Evolutionary conservation across 2,329 filamentous ascomycete species (phyloP), one percentile per base, ranked within the genome.

Genomic region (Alternaria hordeiaustralica): DNA sequence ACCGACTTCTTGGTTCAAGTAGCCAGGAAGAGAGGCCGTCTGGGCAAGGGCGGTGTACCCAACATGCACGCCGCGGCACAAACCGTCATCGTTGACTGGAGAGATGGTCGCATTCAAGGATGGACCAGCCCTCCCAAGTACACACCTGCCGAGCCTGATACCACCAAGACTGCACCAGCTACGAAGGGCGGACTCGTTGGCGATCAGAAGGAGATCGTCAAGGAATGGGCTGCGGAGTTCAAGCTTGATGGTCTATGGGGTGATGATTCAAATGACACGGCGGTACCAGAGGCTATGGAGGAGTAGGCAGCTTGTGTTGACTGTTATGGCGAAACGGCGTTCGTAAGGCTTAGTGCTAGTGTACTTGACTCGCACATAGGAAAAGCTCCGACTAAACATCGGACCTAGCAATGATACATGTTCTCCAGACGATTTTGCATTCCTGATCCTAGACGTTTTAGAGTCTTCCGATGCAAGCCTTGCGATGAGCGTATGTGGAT

Each of bases 1-100:
- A 96, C 90, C 15, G 93, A 97, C 79, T 98, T 98, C 83, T 83
- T 99, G 36, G 89, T 98, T 58, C 95, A 99, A 79, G 95, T 99
- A 12, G 96, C 96, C 6, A 88, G 96, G 74, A 97, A 97, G 85
- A 88, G 96, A 64, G 96, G 96, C 57, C 87, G 96, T 61, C 85
- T 99, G 15, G 93, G 95, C 55, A 91, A 92, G 71, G 94, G 95
- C 20, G 96, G 96, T 66, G 87, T 98, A 15, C 96, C 96, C 46
- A 99, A 98, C 80, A 81, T 98, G 63, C 86, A 89, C 70, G 90
- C 92, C 58, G 95, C 96, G 8, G 96, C 95, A 67, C 95, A 96
- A 87, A 91, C 93, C 1, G 94, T 99, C 60, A 89, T 99, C 61
- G 96, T 90, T n/a, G 96, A 99, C 83, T 97, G 96, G 93, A 88